A percentile compares a stretch with the other conserved stretches of the same genome.
Evolutionary conservation across 2,329 filamentous ascomycete species (phyloP).

Genomic region (Emergomyces pasteurianus): DNA sequence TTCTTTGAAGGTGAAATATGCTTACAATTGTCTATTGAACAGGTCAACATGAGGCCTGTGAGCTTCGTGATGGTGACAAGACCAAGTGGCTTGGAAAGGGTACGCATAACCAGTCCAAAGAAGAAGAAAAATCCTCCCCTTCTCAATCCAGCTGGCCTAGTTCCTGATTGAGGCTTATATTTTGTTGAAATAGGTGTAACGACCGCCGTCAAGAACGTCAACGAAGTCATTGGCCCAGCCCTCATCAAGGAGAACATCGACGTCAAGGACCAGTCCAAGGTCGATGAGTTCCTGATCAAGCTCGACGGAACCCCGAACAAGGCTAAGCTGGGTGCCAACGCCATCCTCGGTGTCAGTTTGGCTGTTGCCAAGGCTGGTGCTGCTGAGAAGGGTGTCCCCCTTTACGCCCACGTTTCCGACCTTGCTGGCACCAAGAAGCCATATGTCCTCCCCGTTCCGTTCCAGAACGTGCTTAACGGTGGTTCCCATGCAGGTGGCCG

Average conservation of each 20-base stretch:
- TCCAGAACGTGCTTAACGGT: slow-evolving; percentile 90
- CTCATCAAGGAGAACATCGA: slow-evolving; percentile 73
- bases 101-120: slow-evolving; percentile 19
- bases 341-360: slow-evolving; percentile 74
- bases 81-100: slow-evolving; percentile 77
- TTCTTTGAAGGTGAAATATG: neutral
- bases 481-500: slow-evolving; percentile 96
- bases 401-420: slow-evolving; percentile 80
- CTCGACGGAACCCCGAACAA: slow-evolving; percentile 80
- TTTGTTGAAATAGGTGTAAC: slow-evolving; percentile 41
- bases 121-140: neutral
- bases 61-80: slow-evolving; percentile 86
- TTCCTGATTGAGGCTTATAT: neutral
- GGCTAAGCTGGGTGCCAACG: slow-evolving; percentile 77
- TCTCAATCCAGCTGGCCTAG: neutral
- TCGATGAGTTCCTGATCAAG: slow-evolving; percentile 75
- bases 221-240: slow-evolving; percentile 65
- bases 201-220: slow-evolving; percentile 80
- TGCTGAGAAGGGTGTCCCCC: slow-evolving; percentile 76
- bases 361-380: slow-evolving; percentile 80
- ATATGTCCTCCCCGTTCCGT: slow-evolving; percentile 78
- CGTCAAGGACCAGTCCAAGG: slow-evolving; percentile 72
- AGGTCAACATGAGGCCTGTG: slow-evolving; percentile 84
- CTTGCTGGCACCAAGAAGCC: slow-evolving; percentile 84
- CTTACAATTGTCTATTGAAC: slow-evolving; percentile 16